phyloP scores from a whole-genome alignment of 768 basidiomycete species.

The Postia placenta region DNA sequence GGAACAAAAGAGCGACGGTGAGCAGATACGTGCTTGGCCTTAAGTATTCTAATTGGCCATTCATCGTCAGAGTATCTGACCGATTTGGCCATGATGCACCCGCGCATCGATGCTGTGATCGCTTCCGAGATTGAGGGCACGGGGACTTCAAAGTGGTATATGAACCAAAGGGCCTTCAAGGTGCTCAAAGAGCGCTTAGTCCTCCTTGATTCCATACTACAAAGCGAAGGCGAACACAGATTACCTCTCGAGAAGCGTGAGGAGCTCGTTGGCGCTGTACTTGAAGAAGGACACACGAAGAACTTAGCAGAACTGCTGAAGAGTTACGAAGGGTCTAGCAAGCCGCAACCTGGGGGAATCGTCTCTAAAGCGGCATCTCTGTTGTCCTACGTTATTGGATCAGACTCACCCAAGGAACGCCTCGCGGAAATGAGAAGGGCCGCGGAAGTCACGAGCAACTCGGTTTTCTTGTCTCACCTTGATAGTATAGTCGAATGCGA shows the following conservation, averaged over 20 bases:
- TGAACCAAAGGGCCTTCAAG: not conserved
- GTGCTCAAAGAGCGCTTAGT: conserved; percentile 3
- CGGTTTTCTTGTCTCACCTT: conserved; percentile 6
- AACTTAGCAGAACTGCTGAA: not conserved
- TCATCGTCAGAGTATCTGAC: not conserved
- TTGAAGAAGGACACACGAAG: not conserved
- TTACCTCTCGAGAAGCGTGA: not conserved
- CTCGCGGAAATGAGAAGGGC: conserved; percentile 4
- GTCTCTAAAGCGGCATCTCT: not conserved
- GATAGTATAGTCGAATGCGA: not conserved
- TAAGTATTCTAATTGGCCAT: too few species aligned
- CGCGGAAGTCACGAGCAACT: not conserved
- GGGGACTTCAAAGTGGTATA: not conserved
- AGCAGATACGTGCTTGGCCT: too few species aligned
- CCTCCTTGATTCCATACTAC: not conserved
- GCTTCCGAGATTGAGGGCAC: too few species aligned
- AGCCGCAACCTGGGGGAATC: too few species aligned
- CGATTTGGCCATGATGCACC: not conserved
- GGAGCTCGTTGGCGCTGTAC: not conserved
- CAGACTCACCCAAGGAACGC: not conserved
- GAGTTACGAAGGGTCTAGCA: too few species aligned
- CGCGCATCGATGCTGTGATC: not conserved
- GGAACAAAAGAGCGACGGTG: too few species aligned
- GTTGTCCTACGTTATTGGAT: not conserved
- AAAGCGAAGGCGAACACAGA: not conserved